phyloP scores from a whole-genome alignment of 169 alveolate species.

The Plasmodium knowlesi region DNA sequence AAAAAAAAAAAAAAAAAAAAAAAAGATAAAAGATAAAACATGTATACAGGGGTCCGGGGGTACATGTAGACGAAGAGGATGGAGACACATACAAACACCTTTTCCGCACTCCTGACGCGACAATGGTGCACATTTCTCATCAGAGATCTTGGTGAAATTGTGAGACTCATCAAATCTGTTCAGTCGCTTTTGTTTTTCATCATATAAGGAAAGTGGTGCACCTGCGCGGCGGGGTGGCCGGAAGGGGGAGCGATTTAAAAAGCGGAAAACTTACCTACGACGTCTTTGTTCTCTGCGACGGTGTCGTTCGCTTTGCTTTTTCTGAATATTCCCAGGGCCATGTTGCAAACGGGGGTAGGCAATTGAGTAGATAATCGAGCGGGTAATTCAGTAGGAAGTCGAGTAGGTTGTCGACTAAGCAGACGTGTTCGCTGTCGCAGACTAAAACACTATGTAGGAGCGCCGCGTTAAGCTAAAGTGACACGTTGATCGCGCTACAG shows the following conservation, averaged over 20 bases:
- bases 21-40: background rate
- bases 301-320: conserved; percentile 18
- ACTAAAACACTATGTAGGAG: background rate
- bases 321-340: conserved; percentile 35
- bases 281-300: background rate
- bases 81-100: background rate
- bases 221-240: background rate
- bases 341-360: background rate
- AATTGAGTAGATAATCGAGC: background rate
- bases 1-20: background rate
- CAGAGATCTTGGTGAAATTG: conserved; percentile 75
- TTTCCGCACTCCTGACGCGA: background rate
- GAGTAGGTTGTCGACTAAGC: background rate
- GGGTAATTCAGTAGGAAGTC: background rate
- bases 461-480: background rate
- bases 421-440: background rate
- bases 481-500: background rate
- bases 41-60: background rate
- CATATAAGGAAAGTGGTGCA: conserved; percentile 30
- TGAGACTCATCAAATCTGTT: conserved; percentile 14
- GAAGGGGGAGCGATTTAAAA: background rate
- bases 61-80: background rate
- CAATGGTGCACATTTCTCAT: background rate
- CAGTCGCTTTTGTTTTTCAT: conserved; percentile 21
- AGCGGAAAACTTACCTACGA: conserved; percentile 6